Evolutionary conservation across 306 rosid species (phyloP).

Genomic region (Dicorynia guianensis): DNA sequence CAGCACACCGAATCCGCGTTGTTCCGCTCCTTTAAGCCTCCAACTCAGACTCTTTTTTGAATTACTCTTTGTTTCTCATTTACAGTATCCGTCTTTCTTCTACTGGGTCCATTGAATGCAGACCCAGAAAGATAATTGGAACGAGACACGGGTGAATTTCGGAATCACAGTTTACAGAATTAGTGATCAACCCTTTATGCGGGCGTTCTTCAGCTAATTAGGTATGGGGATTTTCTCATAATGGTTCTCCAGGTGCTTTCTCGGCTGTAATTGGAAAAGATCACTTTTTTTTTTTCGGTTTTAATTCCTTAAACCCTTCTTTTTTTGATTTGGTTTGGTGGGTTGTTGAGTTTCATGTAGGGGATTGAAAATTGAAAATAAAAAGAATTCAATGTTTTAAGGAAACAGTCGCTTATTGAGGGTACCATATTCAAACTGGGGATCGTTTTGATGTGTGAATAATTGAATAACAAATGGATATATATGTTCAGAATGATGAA

Average conservation of each 20-base stretch:
- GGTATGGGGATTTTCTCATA: slow-evolving; percentile 13
- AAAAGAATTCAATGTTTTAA: background rate
- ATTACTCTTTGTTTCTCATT: background rate
- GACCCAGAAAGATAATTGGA: background rate
- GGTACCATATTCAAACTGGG: background rate
- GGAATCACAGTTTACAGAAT: background rate
- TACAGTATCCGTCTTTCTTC: slow-evolving; percentile 1
- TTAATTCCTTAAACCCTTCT: background rate
- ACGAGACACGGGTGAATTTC: background rate
- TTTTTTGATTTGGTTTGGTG: slow-evolving; percentile 19
- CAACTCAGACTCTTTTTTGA: background rate
- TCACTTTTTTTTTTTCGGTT: background rate
- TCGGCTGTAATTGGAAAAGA: background rate
- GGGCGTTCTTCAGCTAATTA: background rate
- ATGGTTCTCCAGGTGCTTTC: background rate
- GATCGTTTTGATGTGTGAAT: background rate
- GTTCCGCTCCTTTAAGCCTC: slow-evolving; percentile 28
- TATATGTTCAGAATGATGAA: background rate
- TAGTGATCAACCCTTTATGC: background rate
- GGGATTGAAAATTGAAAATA: background rate
- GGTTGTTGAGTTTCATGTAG: slow-evolving; percentile 13
- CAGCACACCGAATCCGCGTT: slow-evolving; percentile 17
- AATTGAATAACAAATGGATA: background rate
- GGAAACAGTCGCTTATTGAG: background rate
- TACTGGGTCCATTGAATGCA: background rate